Evolutionary conservation across 2,329 filamentous ascomycete species (phyloP).

Genomic region (Colletotrichum somersetense): DNA sequence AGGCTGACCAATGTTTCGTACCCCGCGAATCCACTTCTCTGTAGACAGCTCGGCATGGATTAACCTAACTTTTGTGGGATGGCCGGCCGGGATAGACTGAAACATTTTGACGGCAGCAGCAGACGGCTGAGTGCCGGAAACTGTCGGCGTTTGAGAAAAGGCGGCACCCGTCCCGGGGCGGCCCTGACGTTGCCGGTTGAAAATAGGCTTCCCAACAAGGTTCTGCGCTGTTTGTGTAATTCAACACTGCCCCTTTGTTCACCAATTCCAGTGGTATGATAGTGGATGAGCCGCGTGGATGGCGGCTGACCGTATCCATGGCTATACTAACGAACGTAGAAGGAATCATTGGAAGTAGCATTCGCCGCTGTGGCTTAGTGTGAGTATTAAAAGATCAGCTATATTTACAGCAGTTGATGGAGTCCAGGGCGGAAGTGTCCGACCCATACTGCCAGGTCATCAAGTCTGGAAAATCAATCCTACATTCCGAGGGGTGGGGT

Average conservation of each 20-base stretch:
- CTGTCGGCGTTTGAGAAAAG: slow-evolving; percentile 22
- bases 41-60: background rate
- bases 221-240: background rate
- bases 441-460: background rate
- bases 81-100: background rate
- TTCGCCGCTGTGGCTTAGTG: background rate
- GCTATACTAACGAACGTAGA: background rate
- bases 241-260: background rate
- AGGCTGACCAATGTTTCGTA: background rate
- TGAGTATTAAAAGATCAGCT: background rate
- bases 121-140: slow-evolving; percentile 13
- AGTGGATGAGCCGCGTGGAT: background rate
- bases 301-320: background rate
- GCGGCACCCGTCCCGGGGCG: background rate
- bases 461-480: no score
- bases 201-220: background rate
- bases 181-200: background rate
- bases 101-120: background rate
- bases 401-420: background rate
- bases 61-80: no score
- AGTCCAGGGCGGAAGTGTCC: no score
- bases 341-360: background rate
- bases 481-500: no score
- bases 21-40: background rate
- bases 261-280: background rate